A percentile compares a stretch with the other conserved stretches of the same genome.
These are phyloP conservation scores for Bidens hawaiensis DNA, from an alignment of 140 eudicot genomes.

Conservation along the genomic window DNA sequence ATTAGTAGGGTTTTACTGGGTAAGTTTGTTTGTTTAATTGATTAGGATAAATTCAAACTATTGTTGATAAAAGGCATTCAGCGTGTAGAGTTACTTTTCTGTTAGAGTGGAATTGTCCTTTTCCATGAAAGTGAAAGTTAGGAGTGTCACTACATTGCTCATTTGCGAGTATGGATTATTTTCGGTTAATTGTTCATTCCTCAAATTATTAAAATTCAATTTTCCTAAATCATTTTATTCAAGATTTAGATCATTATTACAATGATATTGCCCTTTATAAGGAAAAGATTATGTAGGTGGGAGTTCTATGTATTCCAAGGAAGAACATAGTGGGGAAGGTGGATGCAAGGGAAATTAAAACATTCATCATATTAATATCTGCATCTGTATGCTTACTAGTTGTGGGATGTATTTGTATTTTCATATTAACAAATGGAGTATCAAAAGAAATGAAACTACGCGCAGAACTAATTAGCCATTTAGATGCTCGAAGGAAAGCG, in stretches of 20 bases:
- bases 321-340: constrained; percentile 93
- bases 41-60: too few species aligned
- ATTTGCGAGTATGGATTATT: too few species aligned
- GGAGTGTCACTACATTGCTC: too few species aligned
- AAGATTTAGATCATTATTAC: not conserved
- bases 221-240: not conserved
- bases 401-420: constrained; percentile 86
- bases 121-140: too few species aligned
- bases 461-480: constrained; percentile 79
- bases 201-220: too few species aligned
- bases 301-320: constrained; percentile 90
- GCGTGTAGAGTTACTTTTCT: too few species aligned
- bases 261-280: not conserved
- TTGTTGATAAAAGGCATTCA: too few species aligned
- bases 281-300: constrained; percentile 48
- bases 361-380: constrained; percentile 72
- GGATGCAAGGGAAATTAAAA: constrained; percentile 78
- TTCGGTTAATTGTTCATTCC: too few species aligned
- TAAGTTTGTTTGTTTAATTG: too few species aligned
- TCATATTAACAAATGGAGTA: constrained; percentile 84
- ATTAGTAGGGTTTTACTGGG: too few species aligned
- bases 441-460: constrained; percentile 96
- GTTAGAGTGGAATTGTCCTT: too few species aligned
- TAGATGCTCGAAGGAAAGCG: constrained; percentile 93
- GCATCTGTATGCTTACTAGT: constrained; percentile 80